These are phyloP conservation scores for Peronospora belbahrii DNA, from an alignment of 352 stramenopile genomes.

Conservation along the genomic window DNA sequence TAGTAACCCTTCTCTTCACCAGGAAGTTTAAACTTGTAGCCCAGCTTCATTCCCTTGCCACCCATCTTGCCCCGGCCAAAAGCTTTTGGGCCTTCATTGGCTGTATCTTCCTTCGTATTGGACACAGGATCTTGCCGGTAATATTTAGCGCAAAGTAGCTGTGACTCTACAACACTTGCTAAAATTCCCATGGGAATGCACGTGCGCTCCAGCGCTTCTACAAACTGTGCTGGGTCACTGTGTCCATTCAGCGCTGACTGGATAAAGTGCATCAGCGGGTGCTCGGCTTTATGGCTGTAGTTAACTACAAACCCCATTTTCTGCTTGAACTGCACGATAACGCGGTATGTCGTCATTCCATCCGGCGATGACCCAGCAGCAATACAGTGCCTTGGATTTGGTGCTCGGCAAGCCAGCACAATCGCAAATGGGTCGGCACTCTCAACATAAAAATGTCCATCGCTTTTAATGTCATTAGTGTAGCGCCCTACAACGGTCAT, in stretches of 20 bases:
- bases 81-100: slow-evolving; percentile 33
- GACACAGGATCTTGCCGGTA: slow-evolving; percentile 55
- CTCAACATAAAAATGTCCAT: slow-evolving; percentile 80
- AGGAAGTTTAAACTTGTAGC: slow-evolving; percentile 83
- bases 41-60: slow-evolving; percentile 81
- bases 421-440: slow-evolving; percentile 79
- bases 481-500: slow-evolving; percentile 54
- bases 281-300: slow-evolving; percentile 82
- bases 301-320: slow-evolving; percentile 85
- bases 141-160: slow-evolving; percentile 78
- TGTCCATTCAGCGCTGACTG: slow-evolving; percentile 79
- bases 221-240: slow-evolving; percentile 64
- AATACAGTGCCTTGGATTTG: slow-evolving; percentile 64
- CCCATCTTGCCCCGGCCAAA: slow-evolving; percentile 64
- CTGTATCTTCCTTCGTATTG: slow-evolving; percentile 30
- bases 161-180: slow-evolving; percentile 73
- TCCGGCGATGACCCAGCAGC: slow-evolving; percentile 62
- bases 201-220: slow-evolving; percentile 76
- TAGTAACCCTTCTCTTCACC: slow-evolving; percentile 83
- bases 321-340: slow-evolving; percentile 81
- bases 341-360: slow-evolving; percentile 68
- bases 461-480: slow-evolving; percentile 61
- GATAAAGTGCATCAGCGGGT: slow-evolving; percentile 82
- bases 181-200: slow-evolving; percentile 81
- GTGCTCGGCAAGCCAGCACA: slow-evolving; percentile 62